Evolutionary conservation across 108 stramenopile genomes (phyloP).

Genomic region (Pelagomonas calceolata): DNA sequence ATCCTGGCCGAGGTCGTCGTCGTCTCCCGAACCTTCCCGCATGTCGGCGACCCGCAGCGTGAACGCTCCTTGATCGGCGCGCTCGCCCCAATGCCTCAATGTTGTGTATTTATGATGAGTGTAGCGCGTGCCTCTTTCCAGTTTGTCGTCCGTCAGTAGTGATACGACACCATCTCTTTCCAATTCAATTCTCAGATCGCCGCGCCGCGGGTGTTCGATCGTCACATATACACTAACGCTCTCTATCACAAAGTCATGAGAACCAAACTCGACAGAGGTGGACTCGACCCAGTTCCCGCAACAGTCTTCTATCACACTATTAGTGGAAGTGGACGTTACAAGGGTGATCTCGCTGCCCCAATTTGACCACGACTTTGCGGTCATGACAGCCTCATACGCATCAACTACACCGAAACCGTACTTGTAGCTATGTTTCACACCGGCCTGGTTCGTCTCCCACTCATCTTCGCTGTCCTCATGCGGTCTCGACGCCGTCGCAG

Average conservation of each 20-base stretch:
- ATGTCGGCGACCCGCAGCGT: no score
- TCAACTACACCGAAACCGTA: constrained; percentile 46
- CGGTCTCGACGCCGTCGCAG: constrained; percentile 6
- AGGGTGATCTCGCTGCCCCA: no score
- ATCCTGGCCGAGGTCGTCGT: no score
- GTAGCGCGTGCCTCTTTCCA: constrained; percentile 11
- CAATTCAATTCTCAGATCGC: constrained; percentile 28
- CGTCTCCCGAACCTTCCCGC: no score
- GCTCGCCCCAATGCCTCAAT: constrained; percentile 34
- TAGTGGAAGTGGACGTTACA: no score
- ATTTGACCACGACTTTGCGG: constrained; percentile 14
- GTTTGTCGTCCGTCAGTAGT: neutral
- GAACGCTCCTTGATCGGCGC: no score
- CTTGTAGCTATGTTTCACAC: constrained; percentile 27
- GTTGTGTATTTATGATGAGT: constrained; percentile 34
- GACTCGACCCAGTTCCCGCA: no score
- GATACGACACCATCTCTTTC: no score
- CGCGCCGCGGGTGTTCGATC: constrained; percentile 28
- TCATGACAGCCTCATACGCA: constrained; percentile 28
- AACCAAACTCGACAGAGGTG: constrained; percentile 1
- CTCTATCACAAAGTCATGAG: constrained; percentile 20
- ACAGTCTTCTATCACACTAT: neutral
- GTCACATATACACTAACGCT: constrained; percentile 27
- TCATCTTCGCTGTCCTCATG: constrained; percentile 8
- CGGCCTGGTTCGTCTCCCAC: constrained; percentile 25